Evolutionary conservation across 257 asterid species (phyloP), one percentile per base, ranked within the genome.

Genomic region (Ophiorrhiza pumila): DNA sequence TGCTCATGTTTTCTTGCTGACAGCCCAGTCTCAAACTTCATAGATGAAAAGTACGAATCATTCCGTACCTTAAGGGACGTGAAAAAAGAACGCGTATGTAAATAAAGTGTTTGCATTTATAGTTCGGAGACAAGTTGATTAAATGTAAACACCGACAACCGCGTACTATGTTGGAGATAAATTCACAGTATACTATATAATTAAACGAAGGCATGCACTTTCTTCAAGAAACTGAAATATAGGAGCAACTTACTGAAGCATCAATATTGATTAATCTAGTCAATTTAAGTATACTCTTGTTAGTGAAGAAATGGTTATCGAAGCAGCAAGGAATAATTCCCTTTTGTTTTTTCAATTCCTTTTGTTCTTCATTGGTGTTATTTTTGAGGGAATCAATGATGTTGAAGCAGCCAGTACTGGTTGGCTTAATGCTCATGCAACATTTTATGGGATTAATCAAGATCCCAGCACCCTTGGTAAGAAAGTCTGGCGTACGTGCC

Each of bases 391-490:
- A 64, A 69, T 61, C 25, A 71, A 74, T 32, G 81, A 79, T 46
- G 85, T 71, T 27, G 83, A 79, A 18, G 87, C 75, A 69, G 75
- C 77, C 0, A 71, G 71, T 0, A 56, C 41, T 43, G 27, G 78
- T 60, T 87, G 93, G 91, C 39, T 84, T 11, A 79, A 68, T 75
- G 93, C 87, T 77, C 90, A 62, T 4, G 96, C 96, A 71, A 87
- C 96, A 23, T 87, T 82, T 76, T 87, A 89, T 49, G 96, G 91
- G 4, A 87, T 72, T 4, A 84, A 85, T 74, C 88, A 89, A 76
- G 85, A 87, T 75, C 96, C 91, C 0, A 76, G 80, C 73, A 85
- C 89, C n/a, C 87, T 87, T 64, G 91, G 91, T 89, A 80, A 71
- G 86, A 22, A 18, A 12, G 29, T 60, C 12, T n/a, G 5, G n/a